Conservation (phyloP, 805 yeast genomes). For the Lipomyces starkeyi region DNA sequence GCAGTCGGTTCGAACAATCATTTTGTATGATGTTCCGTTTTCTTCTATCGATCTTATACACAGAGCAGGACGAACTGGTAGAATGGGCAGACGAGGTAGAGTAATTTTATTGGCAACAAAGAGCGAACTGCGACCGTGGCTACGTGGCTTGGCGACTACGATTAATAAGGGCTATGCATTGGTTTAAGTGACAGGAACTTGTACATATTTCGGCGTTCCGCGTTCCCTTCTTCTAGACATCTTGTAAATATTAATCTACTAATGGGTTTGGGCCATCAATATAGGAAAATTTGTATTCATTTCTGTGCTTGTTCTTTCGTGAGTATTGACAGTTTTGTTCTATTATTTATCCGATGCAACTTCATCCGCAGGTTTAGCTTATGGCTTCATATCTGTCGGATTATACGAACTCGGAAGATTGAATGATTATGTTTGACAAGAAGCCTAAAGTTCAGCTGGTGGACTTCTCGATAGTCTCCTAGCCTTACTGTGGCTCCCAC, state of each 20-base stretch:
- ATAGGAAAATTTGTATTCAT: too few species aligned
- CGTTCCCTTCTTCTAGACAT: background rate
- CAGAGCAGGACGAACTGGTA: conserved; percentile 91
- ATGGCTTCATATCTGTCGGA: conserved; percentile 18
- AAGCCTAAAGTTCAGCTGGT: conserved; percentile 32
- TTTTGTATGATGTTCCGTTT: conserved; percentile 83
- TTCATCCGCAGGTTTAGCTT: conserved; percentile 28
- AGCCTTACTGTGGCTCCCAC: conserved; percentile 26
- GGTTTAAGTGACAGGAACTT: conserved; percentile 37
- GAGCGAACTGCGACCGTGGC: conserved; percentile 40
- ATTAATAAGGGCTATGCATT: conserved; percentile 57
- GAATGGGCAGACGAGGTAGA: conserved; percentile 88
- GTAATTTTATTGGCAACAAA: conserved; percentile 80
- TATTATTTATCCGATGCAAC: conserved; percentile 21
- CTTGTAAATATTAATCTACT: background rate
- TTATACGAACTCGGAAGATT: conserved; percentile 35
- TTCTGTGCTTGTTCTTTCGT: background rate
- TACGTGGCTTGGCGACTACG: conserved; percentile 68
- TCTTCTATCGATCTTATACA: conserved; percentile 87
- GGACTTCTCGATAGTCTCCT: conserved; percentile 6
- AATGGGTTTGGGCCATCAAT: conserved; percentile 1
- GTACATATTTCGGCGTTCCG: background rate
- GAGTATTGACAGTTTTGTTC: background rate
- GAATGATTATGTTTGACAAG: background rate
- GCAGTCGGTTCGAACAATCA: conserved; percentile 76